Percentiles rank a stretch among this genome's conserved stretches.
These are phyloP conservation scores for Salisapilia sapeloensis DNA, from an alignment of 352 stramenopile genomes.

Conservation along the genomic window DNA sequence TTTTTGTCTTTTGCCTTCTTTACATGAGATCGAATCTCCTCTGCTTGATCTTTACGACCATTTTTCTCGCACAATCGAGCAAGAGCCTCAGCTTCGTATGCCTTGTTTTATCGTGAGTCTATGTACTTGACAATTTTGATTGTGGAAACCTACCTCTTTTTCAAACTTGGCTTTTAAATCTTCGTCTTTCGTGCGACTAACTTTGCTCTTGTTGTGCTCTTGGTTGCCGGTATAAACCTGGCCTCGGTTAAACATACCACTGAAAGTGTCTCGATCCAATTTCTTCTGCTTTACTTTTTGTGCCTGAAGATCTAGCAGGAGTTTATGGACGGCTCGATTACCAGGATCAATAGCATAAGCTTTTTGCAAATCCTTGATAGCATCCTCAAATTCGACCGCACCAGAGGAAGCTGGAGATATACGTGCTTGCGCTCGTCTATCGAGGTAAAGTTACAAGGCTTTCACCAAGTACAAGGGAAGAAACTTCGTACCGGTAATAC, in stretches of 20 bases:
- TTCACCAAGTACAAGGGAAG: background rate
- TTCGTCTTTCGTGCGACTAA: conserved; percentile 2
- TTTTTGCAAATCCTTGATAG: conserved; percentile 52
- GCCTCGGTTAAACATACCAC: conserved; percentile 65
- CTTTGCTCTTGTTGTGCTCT: conserved; percentile 3
- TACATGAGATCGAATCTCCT: conserved; percentile 48
- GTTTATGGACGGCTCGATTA: conserved; percentile 42
- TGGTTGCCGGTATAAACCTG: conserved; percentile 29
- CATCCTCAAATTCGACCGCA: conserved; percentile 58
- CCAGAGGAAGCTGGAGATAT: conserved; percentile 61
- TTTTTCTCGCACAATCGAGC: conserved; percentile 53
- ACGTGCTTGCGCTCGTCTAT: conserved; percentile 51
- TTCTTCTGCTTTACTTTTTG: conserved; percentile 40
- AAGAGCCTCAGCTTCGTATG: conserved; percentile 45
- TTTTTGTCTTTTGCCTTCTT: conserved; percentile 24
- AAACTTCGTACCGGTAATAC: conserved; percentile 28
- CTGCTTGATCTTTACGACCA: conserved; percentile 29
- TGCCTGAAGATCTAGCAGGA: conserved; percentile 50
- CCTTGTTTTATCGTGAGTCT: conserved; percentile 6
- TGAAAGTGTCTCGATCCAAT: conserved; percentile 63
- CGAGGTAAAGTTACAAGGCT: too few species aligned
- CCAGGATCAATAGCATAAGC: conserved; percentile 33
- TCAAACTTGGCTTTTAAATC: conserved; percentile 24
- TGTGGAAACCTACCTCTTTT: conserved; percentile 22
- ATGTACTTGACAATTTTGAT: background rate